Base-by-base conservation (phyloP, 352 stramenopile species). In the Elongisporangium prolatum region DNA sequence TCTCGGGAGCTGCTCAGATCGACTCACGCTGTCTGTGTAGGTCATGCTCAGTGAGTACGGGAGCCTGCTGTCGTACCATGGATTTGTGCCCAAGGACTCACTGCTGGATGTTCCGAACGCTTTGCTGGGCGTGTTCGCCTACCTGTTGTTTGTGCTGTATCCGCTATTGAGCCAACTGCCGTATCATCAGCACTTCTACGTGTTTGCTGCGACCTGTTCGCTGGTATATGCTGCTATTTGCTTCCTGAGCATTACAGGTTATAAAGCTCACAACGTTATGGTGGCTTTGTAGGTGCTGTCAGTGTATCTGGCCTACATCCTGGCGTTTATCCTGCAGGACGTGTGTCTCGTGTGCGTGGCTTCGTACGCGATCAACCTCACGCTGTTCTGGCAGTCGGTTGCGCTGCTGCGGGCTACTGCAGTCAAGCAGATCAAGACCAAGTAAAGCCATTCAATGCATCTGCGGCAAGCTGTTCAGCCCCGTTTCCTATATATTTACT, bases 21-120 rank as follows among this genome's bases (percentile, higher is more conserved):
- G 44, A 22, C n/a, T 20, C 21, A 17, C 48, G 13, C 50, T 54
- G 34, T 50, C 20, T 51, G 49, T 50, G 4, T 38, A 81, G 72
- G 70, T 82, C 37, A 71, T 86, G 68, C 72, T 69, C 21, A 89
- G 76, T 56, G 71, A 80, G 59, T 84, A 80, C 58, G 76, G 79
- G 8, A 74, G 62, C 57, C 40, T 89, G 52, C 63, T 86, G 47
- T 65, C 64, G 38, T 56, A 75, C 54, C 68, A 71, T 57, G 66
- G 73, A 2, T 20, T 86, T 5, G 79, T 84, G 18, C 24, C 59
- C 22, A 69, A 65, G 21, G 54, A 64, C 21, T 86, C 79, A 18
- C 17, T 60, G n/a, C 52, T 84, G 13, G 75, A 85, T 40, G 50
- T 79, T 25, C 74, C 79, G 14, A 86, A 89, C 34, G 68, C 73